Percentiles rank a stretch among this genome's conserved stretches.
Conservation (phyloP, 2,329 filamentous ascomycete genomes). For the Penicillium sp. region DNA sequence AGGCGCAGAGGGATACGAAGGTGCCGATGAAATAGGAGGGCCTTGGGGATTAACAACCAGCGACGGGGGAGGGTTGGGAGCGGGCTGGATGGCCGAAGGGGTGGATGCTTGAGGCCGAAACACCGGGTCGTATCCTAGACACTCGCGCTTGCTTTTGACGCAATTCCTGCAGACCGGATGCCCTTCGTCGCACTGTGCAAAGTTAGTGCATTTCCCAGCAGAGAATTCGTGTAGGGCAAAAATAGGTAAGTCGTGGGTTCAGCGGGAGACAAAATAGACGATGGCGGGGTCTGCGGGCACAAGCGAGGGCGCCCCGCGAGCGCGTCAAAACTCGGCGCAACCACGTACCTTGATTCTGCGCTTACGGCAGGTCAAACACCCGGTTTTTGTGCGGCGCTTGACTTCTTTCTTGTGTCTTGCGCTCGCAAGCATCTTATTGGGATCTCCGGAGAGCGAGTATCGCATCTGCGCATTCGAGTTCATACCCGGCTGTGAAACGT, state of each 20-base stretch:
- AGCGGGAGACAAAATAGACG: conserved; percentile 24
- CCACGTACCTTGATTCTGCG: conserved; percentile 68
- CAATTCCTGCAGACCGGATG: conserved; percentile 81
- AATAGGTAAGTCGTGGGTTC: conserved; percentile 16
- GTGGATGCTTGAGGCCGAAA: conserved; percentile 67
- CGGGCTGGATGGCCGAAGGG: conserved; percentile 67
- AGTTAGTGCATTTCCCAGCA: conserved; percentile 21
- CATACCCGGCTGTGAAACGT: conserved; percentile 33
- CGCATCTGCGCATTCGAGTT: conserved; percentile 50
- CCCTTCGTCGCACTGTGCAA: conserved; percentile 81
- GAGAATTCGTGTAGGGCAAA: conserved; percentile 13
- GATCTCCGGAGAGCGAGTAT: conserved; percentile 51
- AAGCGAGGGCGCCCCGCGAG: conserved; percentile 27
- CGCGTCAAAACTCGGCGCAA: conserved; percentile 12
- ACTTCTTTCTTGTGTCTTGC: conserved; percentile 68
- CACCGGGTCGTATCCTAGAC: conserved; percentile 65
- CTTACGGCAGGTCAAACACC: conserved; percentile 64
- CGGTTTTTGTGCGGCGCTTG: conserved; percentile 71
- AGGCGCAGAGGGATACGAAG: conserved; percentile 38
- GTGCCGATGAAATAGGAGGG: conserved; percentile 26
- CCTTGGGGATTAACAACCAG: conserved; percentile 42
- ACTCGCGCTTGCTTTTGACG: conserved; percentile 66
- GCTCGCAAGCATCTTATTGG: conserved; percentile 58
- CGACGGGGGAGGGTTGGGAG: conserved; percentile 45
- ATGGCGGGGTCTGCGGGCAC: conserved; percentile 29